phyloP scores from a whole-genome alignment of 2,329 filamentous ascomycete species.

The Westerdykella aurantiaca region DNA sequence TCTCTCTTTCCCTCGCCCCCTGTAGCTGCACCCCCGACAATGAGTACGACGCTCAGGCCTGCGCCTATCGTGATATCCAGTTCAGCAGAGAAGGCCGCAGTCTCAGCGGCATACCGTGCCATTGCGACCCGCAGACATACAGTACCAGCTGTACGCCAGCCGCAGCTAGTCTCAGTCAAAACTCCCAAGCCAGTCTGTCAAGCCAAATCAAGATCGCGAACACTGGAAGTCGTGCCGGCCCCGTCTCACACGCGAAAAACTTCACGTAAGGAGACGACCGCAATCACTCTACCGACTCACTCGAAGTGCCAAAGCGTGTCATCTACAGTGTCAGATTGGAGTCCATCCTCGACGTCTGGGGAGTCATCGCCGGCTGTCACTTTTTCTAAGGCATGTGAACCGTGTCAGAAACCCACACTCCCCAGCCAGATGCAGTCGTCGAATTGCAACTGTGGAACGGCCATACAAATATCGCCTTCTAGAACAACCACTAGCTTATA shows the following conservation, averaged over 20 bases:
- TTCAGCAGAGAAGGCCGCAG: slow-evolving; percentile 6
- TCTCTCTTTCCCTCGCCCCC: neutral
- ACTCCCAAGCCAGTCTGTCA: neutral
- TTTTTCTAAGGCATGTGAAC: too few relatives aligned
- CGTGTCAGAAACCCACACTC: too few relatives aligned
- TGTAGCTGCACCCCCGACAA: neutral
- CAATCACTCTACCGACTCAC: slow-evolving; percentile 3
- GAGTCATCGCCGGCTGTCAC: too few relatives aligned
- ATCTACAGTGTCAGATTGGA: too few relatives aligned
- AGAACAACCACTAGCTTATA: slow-evolving; percentile 2
- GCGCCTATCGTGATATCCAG: slow-evolving; percentile 3
- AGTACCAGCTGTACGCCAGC: neutral
- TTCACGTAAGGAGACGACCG: neutral
- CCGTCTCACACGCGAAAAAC: neutral
- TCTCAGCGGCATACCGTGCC: slow-evolving; percentile 7
- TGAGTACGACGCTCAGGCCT: neutral
- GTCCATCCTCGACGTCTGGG: too few relatives aligned
- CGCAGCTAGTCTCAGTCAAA: neutral
- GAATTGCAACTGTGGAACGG: too few relatives aligned
- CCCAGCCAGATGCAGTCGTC: too few relatives aligned
- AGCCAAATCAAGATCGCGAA: slow-evolving; percentile 1
- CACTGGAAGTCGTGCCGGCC: neutral
- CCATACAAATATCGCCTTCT: slow-evolving; percentile 5
- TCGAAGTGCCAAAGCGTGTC: too few relatives aligned
- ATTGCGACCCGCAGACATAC: slow-evolving; percentile 1